Evolutionary conservation across 495 filamentous ascomycete species (phyloP).

Genomic region (Aspergillus carlsbadensis): DNA sequence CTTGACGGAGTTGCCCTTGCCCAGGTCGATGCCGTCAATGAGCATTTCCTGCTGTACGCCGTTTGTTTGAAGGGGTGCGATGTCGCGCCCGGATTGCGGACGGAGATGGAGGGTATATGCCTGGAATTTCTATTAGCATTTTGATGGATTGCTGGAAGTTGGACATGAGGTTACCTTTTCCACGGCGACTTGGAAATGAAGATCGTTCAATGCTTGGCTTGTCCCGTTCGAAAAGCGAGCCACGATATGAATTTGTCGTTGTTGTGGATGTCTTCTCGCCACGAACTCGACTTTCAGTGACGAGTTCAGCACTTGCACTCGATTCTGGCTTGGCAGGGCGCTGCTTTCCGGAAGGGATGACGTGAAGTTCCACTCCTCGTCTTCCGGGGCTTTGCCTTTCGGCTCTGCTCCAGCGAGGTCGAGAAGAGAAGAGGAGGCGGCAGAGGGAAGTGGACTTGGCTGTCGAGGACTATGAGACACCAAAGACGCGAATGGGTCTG

Average conservation of each 20-base stretch:
- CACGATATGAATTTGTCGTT: conserved; percentile 54
- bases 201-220: conserved; percentile 65
- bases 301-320: conserved; percentile 59
- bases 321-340: conserved; percentile 53
- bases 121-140: conserved; percentile 38
- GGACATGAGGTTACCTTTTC: conserved; percentile 68
- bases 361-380: conserved; percentile 92
- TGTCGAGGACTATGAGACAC: conserved; percentile 53
- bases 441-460: conserved; percentile 33
- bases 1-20: conserved; percentile 75
- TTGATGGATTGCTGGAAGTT: background rate
- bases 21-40: conserved; percentile 66
- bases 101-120: conserved; percentile 76
- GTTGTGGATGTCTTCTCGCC: conserved; percentile 37
- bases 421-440: conserved; percentile 42
- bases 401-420: conserved; percentile 34
- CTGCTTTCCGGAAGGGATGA: conserved; percentile 74
- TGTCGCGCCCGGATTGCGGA: conserved; percentile 75
- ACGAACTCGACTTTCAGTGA: conserved; percentile 54
- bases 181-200: conserved; percentile 90
- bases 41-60: conserved; percentile 84
- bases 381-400: conserved; percentile 32
- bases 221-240: conserved; percentile 78
- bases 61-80: conserved; percentile 68
- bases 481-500: conserved; percentile 72